Evolutionary conservation across 805 yeast genomes (phyloP).

Genomic region (Candida michaelii): DNA sequence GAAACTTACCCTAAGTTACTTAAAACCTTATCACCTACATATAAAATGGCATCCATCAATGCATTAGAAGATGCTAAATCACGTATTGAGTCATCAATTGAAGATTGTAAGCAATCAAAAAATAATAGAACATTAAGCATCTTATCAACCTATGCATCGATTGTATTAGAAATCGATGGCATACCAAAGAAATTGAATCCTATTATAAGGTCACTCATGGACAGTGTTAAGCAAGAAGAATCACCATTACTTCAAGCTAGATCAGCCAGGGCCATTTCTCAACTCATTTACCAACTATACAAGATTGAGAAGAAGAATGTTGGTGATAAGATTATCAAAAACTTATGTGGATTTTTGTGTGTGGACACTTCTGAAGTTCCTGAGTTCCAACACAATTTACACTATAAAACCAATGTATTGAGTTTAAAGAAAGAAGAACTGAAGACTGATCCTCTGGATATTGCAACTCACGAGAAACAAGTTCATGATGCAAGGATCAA

Average conservation of each 20-base stretch:
- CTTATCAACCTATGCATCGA: slow-evolving; percentile 74
- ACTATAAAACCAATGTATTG: slow-evolving; percentile 54
- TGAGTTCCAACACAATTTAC: slow-evolving; percentile 70
- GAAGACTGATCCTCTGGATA: slow-evolving; percentile 58
- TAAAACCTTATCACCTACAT: slow-evolving; percentile 61
- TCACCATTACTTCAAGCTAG: slow-evolving; percentile 63
- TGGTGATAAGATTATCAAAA: slow-evolving; percentile 84
- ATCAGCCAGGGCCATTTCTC: slow-evolving; percentile 68
- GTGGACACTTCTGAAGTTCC: slow-evolving; percentile 97
- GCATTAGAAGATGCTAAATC: slow-evolving; percentile 77
- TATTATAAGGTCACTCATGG: slow-evolving; percentile 87
- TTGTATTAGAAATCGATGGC: slow-evolving; percentile 58
- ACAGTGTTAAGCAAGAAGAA: slow-evolving; percentile 78
- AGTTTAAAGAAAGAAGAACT: slow-evolving; percentile 81
- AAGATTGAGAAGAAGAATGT: slow-evolving; percentile 63
- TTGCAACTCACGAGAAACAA: slow-evolving; percentile 58
- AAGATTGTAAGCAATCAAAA: slow-evolving; percentile 60
- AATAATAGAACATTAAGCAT: slow-evolving; percentile 57
- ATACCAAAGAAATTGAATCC: slow-evolving; percentile 91
- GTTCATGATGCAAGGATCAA: slow-evolving; percentile 75
- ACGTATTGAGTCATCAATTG: slow-evolving; percentile 63
- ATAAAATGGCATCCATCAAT: slow-evolving; percentile 67
- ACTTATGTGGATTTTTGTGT: slow-evolving; percentile 88
- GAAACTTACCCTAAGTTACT: slow-evolving; percentile 68
- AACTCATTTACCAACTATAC: slow-evolving; percentile 60